phyloP scores from a whole-genome alignment of 2,329 filamentous ascomycete genomes.

The Pestalotiopsis sp. region DNA sequence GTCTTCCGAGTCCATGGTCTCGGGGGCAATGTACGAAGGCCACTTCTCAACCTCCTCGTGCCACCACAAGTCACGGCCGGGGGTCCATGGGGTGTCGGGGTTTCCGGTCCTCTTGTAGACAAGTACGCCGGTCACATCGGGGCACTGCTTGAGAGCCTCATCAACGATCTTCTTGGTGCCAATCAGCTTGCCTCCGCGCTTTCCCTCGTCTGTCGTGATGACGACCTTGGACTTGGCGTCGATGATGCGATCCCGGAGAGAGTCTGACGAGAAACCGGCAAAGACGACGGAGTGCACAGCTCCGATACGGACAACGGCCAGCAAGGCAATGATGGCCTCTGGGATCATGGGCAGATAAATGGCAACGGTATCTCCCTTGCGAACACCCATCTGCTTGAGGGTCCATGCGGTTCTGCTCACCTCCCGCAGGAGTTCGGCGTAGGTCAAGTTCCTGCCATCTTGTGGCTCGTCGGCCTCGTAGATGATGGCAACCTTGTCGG shows the following conservation, averaged over 20 bases:
- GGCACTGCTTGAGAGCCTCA: conserved; percentile 94
- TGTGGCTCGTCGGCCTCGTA: conserved; percentile 94
- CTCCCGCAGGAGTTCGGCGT: conserved; percentile 88
- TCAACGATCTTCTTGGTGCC: conserved; percentile 99
- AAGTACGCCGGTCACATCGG: conserved; percentile 80
- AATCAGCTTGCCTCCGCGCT: conserved; percentile 95
- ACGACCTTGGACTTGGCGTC: conserved; percentile 91
- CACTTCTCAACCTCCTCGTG: conserved; percentile 98
- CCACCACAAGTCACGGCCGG: conserved; percentile 94
- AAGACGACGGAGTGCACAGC: conserved; percentile 98
- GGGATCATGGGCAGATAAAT: conserved; percentile 99
- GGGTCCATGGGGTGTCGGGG: conserved; percentile 81
- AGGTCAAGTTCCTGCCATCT: conserved; percentile 89
- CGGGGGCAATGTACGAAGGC: conserved; percentile 88
- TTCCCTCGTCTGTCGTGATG: conserved; percentile 97
- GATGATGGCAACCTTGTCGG: conserved; percentile 92
- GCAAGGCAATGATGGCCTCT: conserved; percentile 87
- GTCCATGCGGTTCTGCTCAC: conserved; percentile 87
- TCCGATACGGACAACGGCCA: conserved; percentile 90
- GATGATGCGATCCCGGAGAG: conserved; percentile 89
- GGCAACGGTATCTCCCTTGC: conserved; percentile 95
- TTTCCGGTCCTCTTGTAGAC: conserved; percentile 96
- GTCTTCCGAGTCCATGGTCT: conserved; percentile 90
- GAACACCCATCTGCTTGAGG: conserved; percentile 92
- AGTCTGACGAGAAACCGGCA: conserved; percentile 95